A percentile compares a stretch with the other conserved stretches of the same genome.
Evolutionary conservation across 1,284 basidiomycete species (phyloP).

Genomic region (Pterula multifida): DNA sequence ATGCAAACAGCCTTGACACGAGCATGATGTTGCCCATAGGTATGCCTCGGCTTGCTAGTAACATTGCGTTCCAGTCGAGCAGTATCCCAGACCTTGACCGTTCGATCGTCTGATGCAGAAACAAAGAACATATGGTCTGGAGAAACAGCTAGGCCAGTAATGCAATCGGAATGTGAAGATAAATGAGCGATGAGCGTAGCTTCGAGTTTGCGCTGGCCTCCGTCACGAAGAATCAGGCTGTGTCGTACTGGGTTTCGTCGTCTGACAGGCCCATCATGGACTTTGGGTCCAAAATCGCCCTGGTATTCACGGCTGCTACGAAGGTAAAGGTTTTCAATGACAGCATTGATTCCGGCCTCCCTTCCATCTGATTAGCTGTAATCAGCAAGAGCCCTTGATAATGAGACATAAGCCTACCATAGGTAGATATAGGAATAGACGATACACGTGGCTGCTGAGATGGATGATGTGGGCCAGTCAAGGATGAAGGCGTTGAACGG

Average conservation of each 20-base stretch:
- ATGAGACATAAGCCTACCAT: conserved; percentile 36
- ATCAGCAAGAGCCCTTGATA: conserved; percentile 5
- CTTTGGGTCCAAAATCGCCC: conserved; percentile 80
- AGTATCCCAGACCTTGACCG: conserved; percentile 58
- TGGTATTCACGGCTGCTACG: conserved; percentile 78
- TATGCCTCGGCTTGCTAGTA: conserved; percentile 65
- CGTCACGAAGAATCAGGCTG: conserved; percentile 48
- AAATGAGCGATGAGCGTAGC: conserved; percentile 78
- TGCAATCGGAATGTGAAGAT: conserved; percentile 69
- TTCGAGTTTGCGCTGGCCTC: conserved; percentile 43
- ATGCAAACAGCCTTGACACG: conserved; percentile 74
- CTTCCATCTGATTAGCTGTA: conserved; percentile 51
- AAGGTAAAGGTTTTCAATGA: conserved; percentile 82
- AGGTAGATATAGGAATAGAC: conserved; percentile 49
- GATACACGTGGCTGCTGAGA: conserved; percentile 35
- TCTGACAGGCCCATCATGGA: conserved; percentile 69
- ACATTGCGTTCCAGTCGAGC: conserved; percentile 41
- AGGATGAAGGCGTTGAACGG: conserved; percentile 10
- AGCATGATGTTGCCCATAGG: conserved; percentile 69
- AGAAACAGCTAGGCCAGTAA: conserved; percentile 78
- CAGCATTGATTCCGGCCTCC: conserved; percentile 75
- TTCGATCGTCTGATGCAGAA: conserved; percentile 77
- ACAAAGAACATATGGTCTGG: conserved; percentile 94
- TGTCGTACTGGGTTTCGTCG: conserved; percentile 61
- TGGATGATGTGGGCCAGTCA: conserved; percentile 8